Evolutionary conservation across 2,329 filamentous ascomycete genomes (phyloP).

Genomic region (Fusarium sp.): DNA sequence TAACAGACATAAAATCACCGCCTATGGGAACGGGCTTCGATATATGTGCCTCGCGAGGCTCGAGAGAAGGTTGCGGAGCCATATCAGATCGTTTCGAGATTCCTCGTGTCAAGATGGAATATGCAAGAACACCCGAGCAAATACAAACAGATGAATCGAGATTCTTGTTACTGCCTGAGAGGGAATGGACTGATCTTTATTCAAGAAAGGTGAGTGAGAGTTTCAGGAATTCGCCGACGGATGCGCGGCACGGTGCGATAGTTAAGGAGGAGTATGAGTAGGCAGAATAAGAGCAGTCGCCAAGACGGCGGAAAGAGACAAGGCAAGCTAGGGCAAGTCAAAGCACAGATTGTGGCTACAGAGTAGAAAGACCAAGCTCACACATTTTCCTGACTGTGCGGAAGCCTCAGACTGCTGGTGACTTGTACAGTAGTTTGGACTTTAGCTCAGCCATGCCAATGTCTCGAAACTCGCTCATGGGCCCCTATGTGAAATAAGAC

Average conservation of each 20-base stretch:
- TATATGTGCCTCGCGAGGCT: slow-evolving; percentile 14
- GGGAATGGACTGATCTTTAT: not conserved
- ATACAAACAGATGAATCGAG: not conserved
- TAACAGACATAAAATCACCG: slow-evolving; percentile 51
- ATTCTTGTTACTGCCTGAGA: not conserved
- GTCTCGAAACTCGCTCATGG: not conserved
- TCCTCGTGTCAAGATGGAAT: not conserved
- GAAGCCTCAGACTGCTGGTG: not conserved
- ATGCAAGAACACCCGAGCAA: not conserved
- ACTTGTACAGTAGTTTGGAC: slow-evolving; percentile 6
- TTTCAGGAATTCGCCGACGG: not conserved
- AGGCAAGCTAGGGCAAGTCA: slow-evolving; percentile 2
- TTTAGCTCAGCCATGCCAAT: not conserved
- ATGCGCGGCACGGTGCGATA: not conserved
- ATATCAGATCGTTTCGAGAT: slow-evolving; percentile 6
- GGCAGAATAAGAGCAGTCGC: not conserved
- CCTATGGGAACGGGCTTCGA: slow-evolving; percentile 46
- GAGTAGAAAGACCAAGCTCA: not conserved
- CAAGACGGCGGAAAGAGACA: not conserved
- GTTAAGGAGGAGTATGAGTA: not conserved
- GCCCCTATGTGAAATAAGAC: not conserved
- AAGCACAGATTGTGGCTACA: slow-evolving; percentile 30
- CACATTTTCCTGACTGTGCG: slow-evolving; percentile 7
- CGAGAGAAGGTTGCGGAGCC: slow-evolving; percentile 11
- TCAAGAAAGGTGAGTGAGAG: not conserved